phyloP scores from a whole-genome alignment of 257 asterid genomes.

The Ophiorrhiza pumila region DNA sequence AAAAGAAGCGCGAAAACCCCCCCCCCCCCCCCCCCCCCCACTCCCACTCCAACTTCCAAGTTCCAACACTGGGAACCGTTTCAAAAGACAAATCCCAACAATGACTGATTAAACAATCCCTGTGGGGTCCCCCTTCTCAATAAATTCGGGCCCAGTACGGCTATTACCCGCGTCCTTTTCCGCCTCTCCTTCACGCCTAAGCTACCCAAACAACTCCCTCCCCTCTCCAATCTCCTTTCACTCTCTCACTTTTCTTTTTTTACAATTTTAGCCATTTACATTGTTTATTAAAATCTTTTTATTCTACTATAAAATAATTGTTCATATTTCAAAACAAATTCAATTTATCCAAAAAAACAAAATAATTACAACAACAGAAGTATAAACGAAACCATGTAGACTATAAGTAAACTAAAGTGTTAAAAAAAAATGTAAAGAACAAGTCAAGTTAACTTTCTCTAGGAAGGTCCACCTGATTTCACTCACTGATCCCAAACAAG shows the following conservation, averaged over 20 bases:
- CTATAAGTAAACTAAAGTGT: no score
- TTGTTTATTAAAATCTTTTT: no score
- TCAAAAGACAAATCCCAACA: not conserved
- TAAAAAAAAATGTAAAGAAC: no score
- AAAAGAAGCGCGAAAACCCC: conserved; percentile 5
- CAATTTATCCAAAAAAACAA: no score
- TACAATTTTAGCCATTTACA: not conserved
- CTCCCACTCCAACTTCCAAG: not conserved
- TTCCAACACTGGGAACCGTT: conserved; percentile 8
- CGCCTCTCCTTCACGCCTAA: conserved; percentile 19
- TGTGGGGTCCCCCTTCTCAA: not conserved
- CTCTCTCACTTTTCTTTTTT: not conserved
- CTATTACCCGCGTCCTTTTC: not conserved
- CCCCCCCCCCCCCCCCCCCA: not conserved
- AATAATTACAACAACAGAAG: no score
- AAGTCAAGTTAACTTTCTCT: no score
- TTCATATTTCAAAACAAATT: no score
- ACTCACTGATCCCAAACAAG: no score
- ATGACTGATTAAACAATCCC: no score
- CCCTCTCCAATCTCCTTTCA: not conserved
- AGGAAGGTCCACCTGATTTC: no score
- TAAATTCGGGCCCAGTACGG: not conserved
- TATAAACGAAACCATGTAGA: no score
- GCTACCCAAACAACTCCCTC: not conserved
- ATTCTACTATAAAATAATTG: not conserved